Evolutionary conservation across 2,329 filamentous ascomycete genomes (phyloP).

Genomic region (Fusarium praegraminearum): DNA sequence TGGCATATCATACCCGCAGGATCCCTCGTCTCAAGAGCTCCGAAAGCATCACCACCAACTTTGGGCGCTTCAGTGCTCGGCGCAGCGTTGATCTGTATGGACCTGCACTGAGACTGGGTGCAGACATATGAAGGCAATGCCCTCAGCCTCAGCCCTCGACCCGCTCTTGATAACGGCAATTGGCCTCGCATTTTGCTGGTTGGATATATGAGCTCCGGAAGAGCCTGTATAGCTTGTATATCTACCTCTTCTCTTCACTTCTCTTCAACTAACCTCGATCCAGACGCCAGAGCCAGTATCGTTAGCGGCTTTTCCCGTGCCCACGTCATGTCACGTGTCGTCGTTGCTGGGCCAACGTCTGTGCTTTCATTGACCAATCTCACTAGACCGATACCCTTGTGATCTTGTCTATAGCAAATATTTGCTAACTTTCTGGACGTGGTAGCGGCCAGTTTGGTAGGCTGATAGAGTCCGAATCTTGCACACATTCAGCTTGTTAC

Average conservation of each 20-base stretch:
- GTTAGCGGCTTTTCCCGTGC: conserved; percentile 51
- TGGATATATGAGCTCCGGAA: conserved; percentile 36
- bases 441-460: conserved; percentile 44
- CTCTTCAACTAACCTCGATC: conserved; percentile 19
- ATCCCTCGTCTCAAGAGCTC: conserved; percentile 61
- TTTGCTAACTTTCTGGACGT: conserved; percentile 40
- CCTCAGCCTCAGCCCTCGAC: conserved; percentile 50
- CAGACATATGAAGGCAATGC: conserved; percentile 58
- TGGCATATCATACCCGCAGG: conserved; percentile 59
- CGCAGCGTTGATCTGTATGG: conserved; percentile 72
- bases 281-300: conserved; percentile 25
- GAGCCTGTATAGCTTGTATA: conserved; percentile 38
- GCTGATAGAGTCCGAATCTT: conserved; percentile 39
- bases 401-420: conserved; percentile 35
- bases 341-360: conserved; percentile 46
- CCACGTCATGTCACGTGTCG: conserved; percentile 45
- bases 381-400: conserved; percentile 29
- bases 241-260: conserved; percentile 12
- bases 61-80: conserved; percentile 68
- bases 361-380: conserved; percentile 21
- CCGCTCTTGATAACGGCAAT: conserved; percentile 55
- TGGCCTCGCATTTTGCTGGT: conserved; percentile 58
- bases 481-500: conserved; percentile 28
- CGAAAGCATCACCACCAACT: conserved; percentile 67
- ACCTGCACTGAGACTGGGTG: conserved; percentile 68